These are phyloP conservation scores for Colletotrichum orbiculare DNA, from an alignment of 2,329 filamentous ascomycete genomes.

Conservation along the genomic window DNA sequence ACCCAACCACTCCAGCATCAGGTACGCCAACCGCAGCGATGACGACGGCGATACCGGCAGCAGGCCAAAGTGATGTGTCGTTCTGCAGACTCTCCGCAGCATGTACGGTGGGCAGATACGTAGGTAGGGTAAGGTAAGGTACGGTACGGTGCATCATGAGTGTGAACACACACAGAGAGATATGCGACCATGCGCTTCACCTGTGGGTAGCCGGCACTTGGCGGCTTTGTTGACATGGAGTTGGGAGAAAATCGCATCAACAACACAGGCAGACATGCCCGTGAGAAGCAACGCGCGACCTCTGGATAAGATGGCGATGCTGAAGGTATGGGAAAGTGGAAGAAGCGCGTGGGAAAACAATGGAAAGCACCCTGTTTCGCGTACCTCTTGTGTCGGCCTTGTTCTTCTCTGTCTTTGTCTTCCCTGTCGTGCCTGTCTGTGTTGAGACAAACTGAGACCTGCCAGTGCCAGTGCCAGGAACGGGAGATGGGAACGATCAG, in stretches of 20 bases:
- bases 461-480: too few relatives aligned
- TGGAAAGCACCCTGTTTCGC: neutral
- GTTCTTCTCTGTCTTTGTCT: neutral
- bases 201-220: conserved; percentile 35
- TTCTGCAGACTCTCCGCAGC: neutral
- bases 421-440: neutral
- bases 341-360: conserved; percentile 9
- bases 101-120: neutral
- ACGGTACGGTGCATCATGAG: neutral
- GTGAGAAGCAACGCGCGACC: neutral
- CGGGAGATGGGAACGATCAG: too few relatives aligned
- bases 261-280: neutral
- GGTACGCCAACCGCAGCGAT: neutral
- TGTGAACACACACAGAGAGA: too few relatives aligned
- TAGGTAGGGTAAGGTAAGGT: conserved; percentile 1
- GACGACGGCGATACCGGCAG: conserved; percentile 1
- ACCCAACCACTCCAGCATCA: neutral
- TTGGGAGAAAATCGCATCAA: conserved; percentile 2
- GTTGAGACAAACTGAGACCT: too few relatives aligned
- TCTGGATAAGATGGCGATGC: too few relatives aligned
- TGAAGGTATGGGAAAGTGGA: neutral
- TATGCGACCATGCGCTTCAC: neutral
- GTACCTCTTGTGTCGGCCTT: conserved; percentile 3
- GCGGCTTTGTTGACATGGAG: conserved; percentile 29
- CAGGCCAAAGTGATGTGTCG: neutral